phyloP scores from a whole-genome alignment of 1,284 basidiomycete species.

The Tylopilus sp. region DNA sequence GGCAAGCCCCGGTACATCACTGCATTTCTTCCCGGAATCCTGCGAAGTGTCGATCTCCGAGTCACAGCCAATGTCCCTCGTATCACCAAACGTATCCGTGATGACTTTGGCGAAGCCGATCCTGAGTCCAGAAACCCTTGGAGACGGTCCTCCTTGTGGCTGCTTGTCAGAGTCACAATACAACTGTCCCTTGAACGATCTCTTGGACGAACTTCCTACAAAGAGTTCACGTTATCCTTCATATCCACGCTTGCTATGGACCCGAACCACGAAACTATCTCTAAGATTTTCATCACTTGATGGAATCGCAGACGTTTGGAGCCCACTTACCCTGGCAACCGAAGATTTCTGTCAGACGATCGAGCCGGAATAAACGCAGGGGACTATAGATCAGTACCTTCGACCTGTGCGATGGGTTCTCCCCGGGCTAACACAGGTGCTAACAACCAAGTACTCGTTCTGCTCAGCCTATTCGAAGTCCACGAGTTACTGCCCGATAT shows the following conservation, averaged over 20 bases:
- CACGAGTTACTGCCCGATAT: too few relatives aligned
- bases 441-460: background rate
- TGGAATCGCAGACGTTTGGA: too few relatives aligned
- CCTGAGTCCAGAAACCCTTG: too few relatives aligned
- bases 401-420: conserved; percentile 1
- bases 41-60: conserved; percentile 40
- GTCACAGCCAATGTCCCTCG: conserved; percentile 28
- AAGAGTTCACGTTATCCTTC: too few relatives aligned
- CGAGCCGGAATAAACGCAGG: background rate
- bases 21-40: conserved; percentile 36
- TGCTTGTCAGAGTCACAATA: too few relatives aligned
- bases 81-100: conserved; percentile 36
- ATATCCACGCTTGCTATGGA: conserved; percentile 7
- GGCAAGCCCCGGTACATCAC: conserved; percentile 38
- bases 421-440: too few relatives aligned
- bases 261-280: conserved; percentile 22
- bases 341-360: background rate
- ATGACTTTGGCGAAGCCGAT: too few relatives aligned
- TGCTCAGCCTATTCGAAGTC: background rate
- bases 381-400: background rate
- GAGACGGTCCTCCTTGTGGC: conserved; percentile 45
- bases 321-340: background rate
- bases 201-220: too few relatives aligned
- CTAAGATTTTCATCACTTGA: too few relatives aligned
- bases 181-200: too few relatives aligned